Base-by-base conservation (phyloP, 108 stramenopile genomes). In the Epithemia pelagica region DNA sequence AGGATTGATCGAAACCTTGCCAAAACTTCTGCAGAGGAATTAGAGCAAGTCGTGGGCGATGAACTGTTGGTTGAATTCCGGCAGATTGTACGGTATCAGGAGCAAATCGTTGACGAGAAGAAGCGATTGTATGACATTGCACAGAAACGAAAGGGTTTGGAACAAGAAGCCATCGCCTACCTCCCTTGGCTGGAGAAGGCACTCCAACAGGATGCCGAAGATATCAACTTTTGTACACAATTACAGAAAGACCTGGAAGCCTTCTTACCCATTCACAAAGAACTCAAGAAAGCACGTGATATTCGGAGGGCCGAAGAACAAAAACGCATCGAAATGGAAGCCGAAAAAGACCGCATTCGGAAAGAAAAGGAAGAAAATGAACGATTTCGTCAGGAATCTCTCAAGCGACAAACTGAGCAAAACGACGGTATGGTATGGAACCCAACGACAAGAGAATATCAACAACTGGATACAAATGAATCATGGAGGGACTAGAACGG, bases 401-500 rank as follows among this genome's bases (percentile, higher is more conserved):
- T 86, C 61, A 69, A 75, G 56, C 86, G 80, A 58, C 78, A 84
- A 61, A 83, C 82, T 0, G 91, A 88, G 56, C 86, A 80, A 21
- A 74, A 86, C 54, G 85, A 84, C 22, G 84, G 86, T 28, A 89
- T 90, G 88, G 76, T 89, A 21, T 92, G 91, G 91, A 92, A 92
- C 68, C 83, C 77, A 24, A 77, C 84, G 19, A 65, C 79, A 32
- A 78, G 81, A 62, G 91, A 92, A 65, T 92, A 92, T 66, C 85
- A 90, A 52, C 82, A 88, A 68, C 54, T 86, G 0, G 74, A 87
- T 65, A 89, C 88, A n/a, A 81, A 89, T 54, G 91, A 92, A 64
- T 82, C 85, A 8, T 92, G 91, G 91, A 81, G 91, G 62, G 91
- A 92, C 67, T 87, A 73, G 18, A 27, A 67, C 7, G 55, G 52